phyloP scores from a whole-genome alignment of 2,329 filamentous ascomycete genomes.

The Macroventuria anomochaeta region DNA sequence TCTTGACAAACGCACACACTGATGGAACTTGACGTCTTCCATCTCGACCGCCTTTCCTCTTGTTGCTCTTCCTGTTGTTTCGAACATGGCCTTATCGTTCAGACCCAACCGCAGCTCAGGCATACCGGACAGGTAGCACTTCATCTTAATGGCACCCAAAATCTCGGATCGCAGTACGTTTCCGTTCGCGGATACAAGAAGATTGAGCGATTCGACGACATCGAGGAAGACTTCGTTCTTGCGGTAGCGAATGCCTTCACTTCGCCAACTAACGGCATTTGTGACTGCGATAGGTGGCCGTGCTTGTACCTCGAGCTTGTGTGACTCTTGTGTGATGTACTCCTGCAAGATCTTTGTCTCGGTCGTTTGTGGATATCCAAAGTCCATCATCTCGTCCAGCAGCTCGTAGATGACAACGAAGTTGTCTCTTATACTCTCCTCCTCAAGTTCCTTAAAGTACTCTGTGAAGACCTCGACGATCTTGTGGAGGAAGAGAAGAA shows the following conservation, averaged over 20 bases:
- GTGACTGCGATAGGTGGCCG: slow-evolving; percentile 97
- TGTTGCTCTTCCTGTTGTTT: slow-evolving; percentile 92
- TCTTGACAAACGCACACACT: slow-evolving; percentile 91
- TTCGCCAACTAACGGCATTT: slow-evolving; percentile 97
- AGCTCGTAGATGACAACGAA: slow-evolving; percentile 99
- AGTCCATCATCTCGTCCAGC: slow-evolving; percentile 99
- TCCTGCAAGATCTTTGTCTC: slow-evolving; percentile 98
- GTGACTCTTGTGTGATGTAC: slow-evolving; percentile 97
- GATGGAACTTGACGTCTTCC: slow-evolving; percentile 99
- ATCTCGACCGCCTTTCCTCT: slow-evolving; percentile 98
- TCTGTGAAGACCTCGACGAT: slow-evolving; percentile 99
- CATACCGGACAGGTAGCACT: slow-evolving; percentile 98
- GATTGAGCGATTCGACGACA: slow-evolving; percentile 94
- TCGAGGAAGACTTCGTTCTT: slow-evolving; percentile 99
- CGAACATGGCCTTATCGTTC: slow-evolving; percentile 99
- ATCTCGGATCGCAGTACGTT: slow-evolving; percentile 97
- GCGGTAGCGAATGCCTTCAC: slow-evolving; percentile 95
- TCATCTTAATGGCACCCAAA: slow-evolving; percentile 97
- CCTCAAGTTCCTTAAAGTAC: slow-evolving; percentile 98
- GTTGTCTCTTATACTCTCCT: slow-evolving; percentile 98
- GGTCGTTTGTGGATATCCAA: slow-evolving; percentile 97
- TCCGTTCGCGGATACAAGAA: slow-evolving; percentile 91
- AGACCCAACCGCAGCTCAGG: slow-evolving; percentile 90
- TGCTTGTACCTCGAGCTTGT: slow-evolving; percentile 96
- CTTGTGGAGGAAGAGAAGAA: slow-evolving; percentile 96